Percentiles rank a stretch among this genome's conserved stretches.
phyloP scores from a whole-genome alignment of 1,139 yeast species.

The Hansenula lynferdii region DNA sequence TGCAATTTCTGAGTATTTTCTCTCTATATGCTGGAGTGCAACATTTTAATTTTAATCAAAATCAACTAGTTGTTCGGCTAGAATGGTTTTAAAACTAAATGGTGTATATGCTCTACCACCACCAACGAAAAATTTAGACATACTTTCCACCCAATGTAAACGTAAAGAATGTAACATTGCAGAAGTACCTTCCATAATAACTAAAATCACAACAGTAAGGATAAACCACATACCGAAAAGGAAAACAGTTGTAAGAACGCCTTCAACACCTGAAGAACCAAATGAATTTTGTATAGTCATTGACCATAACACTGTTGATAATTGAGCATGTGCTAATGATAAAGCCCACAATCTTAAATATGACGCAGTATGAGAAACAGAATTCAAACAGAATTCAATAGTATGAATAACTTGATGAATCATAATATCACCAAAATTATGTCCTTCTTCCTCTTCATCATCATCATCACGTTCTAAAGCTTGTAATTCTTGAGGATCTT shows the following conservation, averaged over 20 bases:
- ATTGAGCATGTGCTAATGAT: conserved; percentile 94
- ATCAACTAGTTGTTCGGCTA: conserved; percentile 20
- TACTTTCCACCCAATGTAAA: conserved; percentile 98
- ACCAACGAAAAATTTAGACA: conserved; percentile 97
- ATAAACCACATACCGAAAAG: conserved; percentile 95
- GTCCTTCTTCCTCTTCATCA: conserved; percentile 46
- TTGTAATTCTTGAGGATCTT: conserved; percentile 10
- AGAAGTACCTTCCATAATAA: conserved; percentile 97
- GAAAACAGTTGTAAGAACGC: conserved; percentile 70
- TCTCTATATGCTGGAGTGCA: too few species aligned
- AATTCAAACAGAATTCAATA: conserved; percentile 94
- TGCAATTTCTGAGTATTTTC: too few species aligned
- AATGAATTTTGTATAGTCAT: conserved; percentile 91
- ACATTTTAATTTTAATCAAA: conserved; percentile 4
- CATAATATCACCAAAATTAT: conserved; percentile 86
- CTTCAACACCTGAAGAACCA: conserved; percentile 63
- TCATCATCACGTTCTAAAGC: conserved; percentile 29
- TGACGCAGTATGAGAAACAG: conserved; percentile 98
- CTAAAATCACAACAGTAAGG: conserved; percentile 84
- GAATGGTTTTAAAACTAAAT: conserved; percentile 47
- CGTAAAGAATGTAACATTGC: conserved; percentile 98
- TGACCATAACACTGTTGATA: conserved; percentile 90
- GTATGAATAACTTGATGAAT: conserved; percentile 98
- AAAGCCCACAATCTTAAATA: conserved; percentile 96
- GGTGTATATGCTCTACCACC: conserved; percentile 91